Percentiles rank a stretch among this genome's conserved stretches.
Conservation (phyloP, 2,329 filamentous ascomycete species). For the Fulvia fulva region DNA sequence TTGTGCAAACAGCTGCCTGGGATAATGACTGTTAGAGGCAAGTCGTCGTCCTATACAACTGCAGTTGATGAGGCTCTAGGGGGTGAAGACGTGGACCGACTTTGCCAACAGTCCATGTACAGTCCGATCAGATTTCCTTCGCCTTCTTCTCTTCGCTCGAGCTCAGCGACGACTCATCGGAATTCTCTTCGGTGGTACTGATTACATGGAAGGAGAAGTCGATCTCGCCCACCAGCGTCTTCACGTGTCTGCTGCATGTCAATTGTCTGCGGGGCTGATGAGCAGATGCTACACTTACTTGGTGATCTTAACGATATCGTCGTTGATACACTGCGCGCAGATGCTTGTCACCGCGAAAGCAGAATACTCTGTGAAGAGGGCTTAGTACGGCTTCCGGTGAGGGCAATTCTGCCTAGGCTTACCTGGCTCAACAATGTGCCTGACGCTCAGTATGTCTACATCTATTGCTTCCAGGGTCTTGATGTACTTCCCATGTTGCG, state of each 20-base stretch:
- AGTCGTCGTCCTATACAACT: too few species aligned
- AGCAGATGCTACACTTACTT: constrained; percentile 43
- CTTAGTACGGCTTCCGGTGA: not conserved
- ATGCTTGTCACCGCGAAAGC: constrained; percentile 72
- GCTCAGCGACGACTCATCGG: constrained; percentile 24
- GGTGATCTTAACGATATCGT: constrained; percentile 62
- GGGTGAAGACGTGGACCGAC: too few species aligned
- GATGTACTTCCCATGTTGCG: constrained; percentile 57
- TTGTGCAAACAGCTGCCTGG: too few species aligned
- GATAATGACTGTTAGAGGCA: too few species aligned
- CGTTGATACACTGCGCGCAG: constrained; percentile 62
- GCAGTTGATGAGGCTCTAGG: too few species aligned
- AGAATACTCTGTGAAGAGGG: constrained; percentile 32
- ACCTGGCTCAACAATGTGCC: constrained; percentile 59
- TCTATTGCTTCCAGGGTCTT: constrained; percentile 56
- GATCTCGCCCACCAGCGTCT: constrained; percentile 64
- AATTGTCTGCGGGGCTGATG: constrained; percentile 47
- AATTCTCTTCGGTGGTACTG: constrained; percentile 30
- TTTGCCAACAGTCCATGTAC: too few species aligned
- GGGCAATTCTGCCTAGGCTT: constrained; percentile 31
- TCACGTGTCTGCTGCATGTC: constrained; percentile 44
- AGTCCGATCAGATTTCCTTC: too few species aligned
- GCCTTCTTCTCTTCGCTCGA: constrained; percentile 39
- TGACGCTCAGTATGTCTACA: constrained; percentile 56
- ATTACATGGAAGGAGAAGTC: constrained; percentile 64